A percentile compares a stretch with the other conserved stretches of the same genome.
Conservation (phyloP, 2,329 filamentous ascomycete species). For the Arthrobotrys sphaeroides region DNA sequence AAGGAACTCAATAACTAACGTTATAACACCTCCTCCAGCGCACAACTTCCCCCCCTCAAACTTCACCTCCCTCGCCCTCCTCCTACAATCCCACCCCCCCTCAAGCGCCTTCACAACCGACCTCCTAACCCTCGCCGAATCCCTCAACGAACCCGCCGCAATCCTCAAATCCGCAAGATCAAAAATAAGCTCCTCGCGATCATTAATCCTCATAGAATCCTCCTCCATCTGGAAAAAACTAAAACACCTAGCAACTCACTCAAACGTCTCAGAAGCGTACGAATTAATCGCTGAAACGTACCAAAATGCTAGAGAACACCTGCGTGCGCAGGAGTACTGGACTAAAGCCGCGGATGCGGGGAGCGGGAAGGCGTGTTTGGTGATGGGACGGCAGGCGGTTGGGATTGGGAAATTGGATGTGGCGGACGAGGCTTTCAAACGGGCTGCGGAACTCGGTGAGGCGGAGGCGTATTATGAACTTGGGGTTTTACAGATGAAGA, state of each 20-base stretch:
- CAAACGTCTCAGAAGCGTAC: slow-evolving; percentile 25
- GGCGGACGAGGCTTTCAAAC: slow-evolving; percentile 52
- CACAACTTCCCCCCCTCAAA: slow-evolving; percentile 43
- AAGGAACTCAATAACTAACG: neutral
- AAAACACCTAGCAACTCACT: neutral
- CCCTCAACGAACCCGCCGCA: slow-evolving; percentile 41
- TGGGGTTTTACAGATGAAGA: slow-evolving; percentile 41
- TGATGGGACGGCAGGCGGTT: slow-evolving; percentile 8
- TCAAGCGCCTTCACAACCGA: neutral
- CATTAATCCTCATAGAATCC: neutral
- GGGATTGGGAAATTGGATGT: slow-evolving; percentile 9
- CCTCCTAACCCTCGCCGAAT: slow-evolving; percentile 33
- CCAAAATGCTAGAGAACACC: neutral
- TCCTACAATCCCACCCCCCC: slow-evolving; percentile 1
- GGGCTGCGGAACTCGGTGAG: slow-evolving; percentile 43
- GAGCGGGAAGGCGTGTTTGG: slow-evolving; percentile 28
- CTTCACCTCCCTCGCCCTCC: slow-evolving; percentile 34
- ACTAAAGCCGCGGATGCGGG: slow-evolving; percentile 26
- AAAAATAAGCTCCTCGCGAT: neutral
- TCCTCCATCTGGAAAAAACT: slow-evolving; percentile 19
- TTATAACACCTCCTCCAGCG: neutral
- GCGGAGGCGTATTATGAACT: slow-evolving; percentile 54
- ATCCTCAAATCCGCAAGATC: slow-evolving; percentile 27
- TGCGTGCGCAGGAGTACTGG: slow-evolving; percentile 21
- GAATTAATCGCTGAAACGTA: slow-evolving; percentile 35